These are phyloP conservation scores for Fallopia convolvulus DNA, from an alignment of 148 eudicot species.

Conservation along the genomic window DNA sequence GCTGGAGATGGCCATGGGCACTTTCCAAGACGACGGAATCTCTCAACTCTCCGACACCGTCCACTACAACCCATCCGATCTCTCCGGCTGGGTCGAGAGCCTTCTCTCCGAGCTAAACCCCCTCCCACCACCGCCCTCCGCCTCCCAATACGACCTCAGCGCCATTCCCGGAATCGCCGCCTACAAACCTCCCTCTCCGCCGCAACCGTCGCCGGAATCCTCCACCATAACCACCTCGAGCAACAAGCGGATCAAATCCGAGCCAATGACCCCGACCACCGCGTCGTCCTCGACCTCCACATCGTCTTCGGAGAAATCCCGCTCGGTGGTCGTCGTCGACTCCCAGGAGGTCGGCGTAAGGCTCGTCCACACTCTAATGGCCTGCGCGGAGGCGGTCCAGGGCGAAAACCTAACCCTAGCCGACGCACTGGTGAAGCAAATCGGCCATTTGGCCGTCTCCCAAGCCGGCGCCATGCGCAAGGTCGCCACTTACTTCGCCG, in stretches of 20 bases:
- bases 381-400: slow-evolving; percentile 80
- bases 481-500: slow-evolving; percentile 81
- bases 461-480: slow-evolving; percentile 83
- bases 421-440: slow-evolving; percentile 58
- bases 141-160: slow-evolving; percentile 12
- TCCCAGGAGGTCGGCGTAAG: slow-evolving; percentile 75
- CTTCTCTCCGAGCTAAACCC: slow-evolving; percentile 55
- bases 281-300: background rate
- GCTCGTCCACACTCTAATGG: slow-evolving; percentile 76
- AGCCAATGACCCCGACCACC: background rate
- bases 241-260: slow-evolving; percentile 8
- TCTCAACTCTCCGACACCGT: slow-evolving; percentile 45
- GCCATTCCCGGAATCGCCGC: slow-evolving; percentile 15
- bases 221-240: slow-evolving; percentile 3
- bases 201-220: background rate
- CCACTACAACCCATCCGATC: slow-evolving; percentile 86
- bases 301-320: slow-evolving; percentile 6
- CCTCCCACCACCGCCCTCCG: background rate
- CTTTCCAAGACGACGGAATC: slow-evolving; percentile 38
- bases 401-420: slow-evolving; percentile 43
- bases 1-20: slow-evolving; percentile 60
- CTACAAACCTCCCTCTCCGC: slow-evolving; percentile 5
- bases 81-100: slow-evolving; percentile 59
- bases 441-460: slow-evolving; percentile 56
- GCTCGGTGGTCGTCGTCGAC: slow-evolving; percentile 59